Evolutionary conservation across 768 basidiomycete species (phyloP).

Genomic region (Lentinus tigrinus): DNA sequence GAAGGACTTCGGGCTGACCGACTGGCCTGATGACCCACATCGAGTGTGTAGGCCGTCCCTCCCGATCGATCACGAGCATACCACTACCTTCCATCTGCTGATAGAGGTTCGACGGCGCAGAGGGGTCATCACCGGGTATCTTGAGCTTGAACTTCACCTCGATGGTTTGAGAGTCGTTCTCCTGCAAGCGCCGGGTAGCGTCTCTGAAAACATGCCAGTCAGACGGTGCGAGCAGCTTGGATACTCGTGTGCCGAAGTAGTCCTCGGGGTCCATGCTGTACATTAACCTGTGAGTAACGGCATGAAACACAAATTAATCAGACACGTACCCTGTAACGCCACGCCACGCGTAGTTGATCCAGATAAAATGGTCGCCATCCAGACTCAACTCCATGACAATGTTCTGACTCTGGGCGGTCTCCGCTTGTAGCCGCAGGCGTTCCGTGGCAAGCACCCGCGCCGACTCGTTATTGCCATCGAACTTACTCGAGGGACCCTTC

Average conservation of each 20-base stretch:
- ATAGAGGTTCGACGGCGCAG: constrained; percentile 48
- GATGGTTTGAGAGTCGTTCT: constrained; percentile 92
- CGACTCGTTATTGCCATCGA: constrained; percentile 65
- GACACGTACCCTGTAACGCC: constrained; percentile 81
- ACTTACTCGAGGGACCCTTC: constrained; percentile 36
- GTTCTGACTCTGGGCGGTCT: constrained; percentile 93
- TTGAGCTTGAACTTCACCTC: constrained; percentile 89
- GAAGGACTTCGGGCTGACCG: constrained; percentile 65
- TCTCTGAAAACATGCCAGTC: constrained; percentile 85
- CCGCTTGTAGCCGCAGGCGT: constrained; percentile 84
- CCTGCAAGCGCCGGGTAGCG: constrained; percentile 80
- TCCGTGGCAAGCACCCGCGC: constrained; percentile 87
- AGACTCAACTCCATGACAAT: constrained; percentile 93
- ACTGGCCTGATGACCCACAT: constrained; percentile 97
- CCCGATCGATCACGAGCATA: constrained; percentile 96
- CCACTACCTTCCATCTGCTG: constrained; percentile 97
- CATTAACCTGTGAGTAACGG: not conserved
- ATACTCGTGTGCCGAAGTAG: constrained; percentile 76
- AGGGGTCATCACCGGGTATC: constrained; percentile 61
- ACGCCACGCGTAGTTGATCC: constrained; percentile 95
- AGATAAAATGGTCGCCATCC: constrained; percentile 92
- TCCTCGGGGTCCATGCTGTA: constrained; percentile 80
- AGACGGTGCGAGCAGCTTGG: constrained; percentile 71
- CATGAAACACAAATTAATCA: constrained; percentile 2
- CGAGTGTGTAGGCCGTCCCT: constrained; percentile 85